These are phyloP conservation scores for Lenwebbia sp. DNA, from an alignment of 345 rosid species.

Conservation along the genomic window DNA sequence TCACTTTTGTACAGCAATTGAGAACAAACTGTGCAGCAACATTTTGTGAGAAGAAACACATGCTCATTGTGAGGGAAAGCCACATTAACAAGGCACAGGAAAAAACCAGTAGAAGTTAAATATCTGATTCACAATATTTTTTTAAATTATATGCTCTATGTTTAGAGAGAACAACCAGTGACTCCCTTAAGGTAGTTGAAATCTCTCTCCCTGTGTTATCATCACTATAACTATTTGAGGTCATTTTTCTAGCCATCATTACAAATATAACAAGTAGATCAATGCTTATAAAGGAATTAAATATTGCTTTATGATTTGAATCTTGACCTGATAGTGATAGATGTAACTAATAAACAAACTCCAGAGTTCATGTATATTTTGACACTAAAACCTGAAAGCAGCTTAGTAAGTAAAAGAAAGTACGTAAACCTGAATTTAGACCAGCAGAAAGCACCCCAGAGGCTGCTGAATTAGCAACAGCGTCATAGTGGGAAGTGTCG, in stretches of 20 bases:
- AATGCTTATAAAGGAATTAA: neutral
- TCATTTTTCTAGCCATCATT: neutral
- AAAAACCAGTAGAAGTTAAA: neutral
- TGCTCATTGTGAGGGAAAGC: neutral
- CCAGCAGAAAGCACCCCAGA: constrained; percentile 99
- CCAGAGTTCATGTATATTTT: neutral
- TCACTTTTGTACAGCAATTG: neutral
- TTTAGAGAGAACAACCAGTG: neutral
- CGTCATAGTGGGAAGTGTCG: constrained; percentile 93
- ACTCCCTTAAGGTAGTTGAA: neutral
- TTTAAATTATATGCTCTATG: neutral
- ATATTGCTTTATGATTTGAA: neutral
- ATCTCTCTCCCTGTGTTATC: neutral
- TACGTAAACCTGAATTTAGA: constrained; percentile 58
- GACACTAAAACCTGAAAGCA: neutral
- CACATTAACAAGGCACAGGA: neutral
- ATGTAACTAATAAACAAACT: neutral
- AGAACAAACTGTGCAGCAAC: neutral
- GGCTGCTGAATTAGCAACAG: constrained; percentile 91
- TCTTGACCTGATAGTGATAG: neutral
- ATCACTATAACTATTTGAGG: neutral
- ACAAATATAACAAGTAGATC: neutral
- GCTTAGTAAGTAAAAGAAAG: neutral
- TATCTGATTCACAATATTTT: neutral
- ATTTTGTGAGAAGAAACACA: neutral